A percentile compares a stretch with the other conserved stretches of the same genome.
Conservation (phyloP, 2,329 filamentous ascomycete genomes). For the Penicillium paneum region DNA sequence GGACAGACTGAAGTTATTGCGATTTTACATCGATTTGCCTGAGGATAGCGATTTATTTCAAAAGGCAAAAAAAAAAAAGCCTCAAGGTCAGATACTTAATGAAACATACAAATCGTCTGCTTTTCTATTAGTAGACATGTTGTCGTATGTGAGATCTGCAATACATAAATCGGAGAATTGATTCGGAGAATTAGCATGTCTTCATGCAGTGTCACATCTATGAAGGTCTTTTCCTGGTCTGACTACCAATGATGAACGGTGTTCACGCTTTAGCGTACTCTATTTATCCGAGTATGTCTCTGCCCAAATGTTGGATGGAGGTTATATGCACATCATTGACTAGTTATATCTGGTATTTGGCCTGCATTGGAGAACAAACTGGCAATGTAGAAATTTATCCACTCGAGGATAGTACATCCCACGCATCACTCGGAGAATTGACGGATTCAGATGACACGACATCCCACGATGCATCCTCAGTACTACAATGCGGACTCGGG, state of each 20-base stretch:
- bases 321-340: not conserved
- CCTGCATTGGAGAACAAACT: not conserved
- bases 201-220: not conserved
- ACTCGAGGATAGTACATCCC: not conserved
- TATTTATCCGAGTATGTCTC: constrained; percentile 8
- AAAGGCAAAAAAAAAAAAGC: not conserved
- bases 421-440: not conserved
- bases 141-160: not conserved
- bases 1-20: not conserved
- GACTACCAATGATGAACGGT: not conserved
- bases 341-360: not conserved
- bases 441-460: not conserved
- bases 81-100: not conserved
- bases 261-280: not conserved
- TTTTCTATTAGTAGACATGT: not conserved
- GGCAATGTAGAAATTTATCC: not conserved
- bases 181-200: constrained; percentile 9
- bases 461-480: not conserved
- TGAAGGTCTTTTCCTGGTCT: not conserved
- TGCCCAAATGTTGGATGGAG: not conserved
- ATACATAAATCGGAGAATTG: constrained; percentile 7
- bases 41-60: not conserved
- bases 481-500: not conserved
- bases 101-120: not conserved
- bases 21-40: not conserved